These are phyloP conservation scores for Diaporthe capsici DNA, from an alignment of 2,329 filamentous ascomycete species.

Conservation along the genomic window DNA sequence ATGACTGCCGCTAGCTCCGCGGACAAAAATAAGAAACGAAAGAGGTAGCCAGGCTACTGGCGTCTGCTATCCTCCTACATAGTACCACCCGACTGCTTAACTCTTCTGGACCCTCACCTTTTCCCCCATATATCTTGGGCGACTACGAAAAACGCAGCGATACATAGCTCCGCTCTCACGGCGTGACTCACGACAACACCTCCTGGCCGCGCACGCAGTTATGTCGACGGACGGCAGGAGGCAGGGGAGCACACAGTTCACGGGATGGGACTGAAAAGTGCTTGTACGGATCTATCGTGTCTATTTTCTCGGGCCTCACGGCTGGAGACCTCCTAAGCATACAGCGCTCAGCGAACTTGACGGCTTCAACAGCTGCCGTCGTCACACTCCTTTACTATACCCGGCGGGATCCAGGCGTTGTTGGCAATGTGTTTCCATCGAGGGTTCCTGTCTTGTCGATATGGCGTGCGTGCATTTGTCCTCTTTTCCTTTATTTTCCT, in stretches of 20 bases:
- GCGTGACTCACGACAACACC: neutral
- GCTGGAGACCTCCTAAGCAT: constrained; percentile 15
- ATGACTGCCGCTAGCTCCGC: constrained; percentile 57
- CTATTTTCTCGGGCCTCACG: constrained; percentile 15
- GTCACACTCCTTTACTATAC: constrained; percentile 40
- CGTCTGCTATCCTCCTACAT: neutral
- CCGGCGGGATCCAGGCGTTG: constrained; percentile 36
- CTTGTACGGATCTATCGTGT: constrained; percentile 24
- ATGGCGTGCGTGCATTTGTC: constrained; percentile 38
- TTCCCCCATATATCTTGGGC: too few species aligned
- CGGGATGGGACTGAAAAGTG: constrained; percentile 12
- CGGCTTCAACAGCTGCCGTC: constrained; percentile 39
- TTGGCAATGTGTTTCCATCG: constrained; percentile 37
- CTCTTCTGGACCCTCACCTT: neutral
- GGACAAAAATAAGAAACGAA: constrained; percentile 75
- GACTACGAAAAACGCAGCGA: neutral
- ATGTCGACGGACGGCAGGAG: neutral
- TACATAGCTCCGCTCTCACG: neutral
- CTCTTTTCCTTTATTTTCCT: constrained; percentile 21
- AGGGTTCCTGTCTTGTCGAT: constrained; percentile 33
- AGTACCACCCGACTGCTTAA: neutral
- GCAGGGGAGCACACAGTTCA: neutral
- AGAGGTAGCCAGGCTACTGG: constrained; percentile 59
- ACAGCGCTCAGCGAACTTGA: constrained; percentile 23
- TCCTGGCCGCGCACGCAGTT: neutral